A percentile compares a stretch with the other conserved stretches of the same genome.
phyloP scores from a whole-genome alignment of 768 basidiomycete genomes.

The Tephrocybe sp. region DNA sequence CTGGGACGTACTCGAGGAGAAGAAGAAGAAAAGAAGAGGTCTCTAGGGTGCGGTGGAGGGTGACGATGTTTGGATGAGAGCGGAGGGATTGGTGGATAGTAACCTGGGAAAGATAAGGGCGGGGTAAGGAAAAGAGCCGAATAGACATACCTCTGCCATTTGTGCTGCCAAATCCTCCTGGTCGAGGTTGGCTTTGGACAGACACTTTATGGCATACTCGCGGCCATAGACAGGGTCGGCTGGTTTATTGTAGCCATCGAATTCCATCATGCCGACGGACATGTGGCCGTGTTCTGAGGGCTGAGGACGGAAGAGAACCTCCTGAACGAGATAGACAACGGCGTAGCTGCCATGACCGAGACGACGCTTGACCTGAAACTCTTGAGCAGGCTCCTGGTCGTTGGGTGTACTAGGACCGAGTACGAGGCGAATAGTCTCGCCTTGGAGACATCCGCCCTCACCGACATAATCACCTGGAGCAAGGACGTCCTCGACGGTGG shows the following conservation, averaged over 20 bases:
- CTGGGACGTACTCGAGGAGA: slow-evolving; percentile 93
- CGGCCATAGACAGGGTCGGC: slow-evolving; percentile 61
- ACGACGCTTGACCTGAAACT: slow-evolving; percentile 83
- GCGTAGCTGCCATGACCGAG: slow-evolving; percentile 92
- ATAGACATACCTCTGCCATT: slow-evolving; percentile 74
- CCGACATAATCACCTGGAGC: slow-evolving; percentile 74
- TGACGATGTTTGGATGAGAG: slow-evolving; percentile 91
- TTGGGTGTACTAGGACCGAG: slow-evolving; percentile 32
- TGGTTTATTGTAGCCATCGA: slow-evolving; percentile 42
- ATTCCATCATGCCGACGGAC: slow-evolving; percentile 55
- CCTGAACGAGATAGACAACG: slow-evolving; percentile 89
- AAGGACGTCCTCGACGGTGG: slow-evolving; percentile 60
- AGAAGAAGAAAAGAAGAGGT: slow-evolving; percentile 90
- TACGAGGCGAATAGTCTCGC: slow-evolving; percentile 63
- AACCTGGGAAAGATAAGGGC: slow-evolving; percentile 48
- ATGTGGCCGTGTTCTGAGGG: slow-evolving; percentile 58
- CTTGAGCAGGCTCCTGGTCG: slow-evolving; percentile 51
- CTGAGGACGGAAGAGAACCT: slow-evolving; percentile 53
- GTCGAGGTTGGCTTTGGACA: slow-evolving; percentile 92
- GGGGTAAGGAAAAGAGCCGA: slow-evolving; percentile 7
- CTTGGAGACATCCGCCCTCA: slow-evolving; percentile 64
- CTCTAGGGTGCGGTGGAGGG: slow-evolving; percentile 91
- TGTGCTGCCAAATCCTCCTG: slow-evolving; percentile 86
- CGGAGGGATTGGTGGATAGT: slow-evolving; percentile 93
- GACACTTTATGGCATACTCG: slow-evolving; percentile 93